Evolutionary conservation across 345 rosid species (phyloP), one percentile per base, ranked within the genome.

Genomic region (Psidium friedrichsthalianum): DNA sequence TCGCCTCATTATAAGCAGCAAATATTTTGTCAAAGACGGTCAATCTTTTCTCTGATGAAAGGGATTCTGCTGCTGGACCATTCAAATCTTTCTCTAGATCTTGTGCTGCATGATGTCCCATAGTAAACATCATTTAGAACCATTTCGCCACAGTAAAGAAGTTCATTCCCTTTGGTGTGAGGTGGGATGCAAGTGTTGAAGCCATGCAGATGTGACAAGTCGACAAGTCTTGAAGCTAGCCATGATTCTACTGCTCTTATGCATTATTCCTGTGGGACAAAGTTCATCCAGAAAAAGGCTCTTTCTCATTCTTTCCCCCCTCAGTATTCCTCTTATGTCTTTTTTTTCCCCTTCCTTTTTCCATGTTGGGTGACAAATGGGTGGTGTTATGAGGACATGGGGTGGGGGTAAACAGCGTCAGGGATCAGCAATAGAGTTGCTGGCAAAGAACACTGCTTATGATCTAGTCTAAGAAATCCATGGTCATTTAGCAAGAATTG

Each of bases 21-120:
- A 96, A 96, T 84, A 94, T 86, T 90, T 98, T 96, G 92, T 98
- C 99, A 90, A 90, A 96, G 88, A 92, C 88, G 61, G 85, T 86
- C 61, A 98, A 91, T 91, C 88, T 95, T 90, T 98, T 98, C 91
- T 96, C 99, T 44, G 95, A 89, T 86, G 98, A 87, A 74, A 93
- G 90, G 55, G 94, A 93, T 88, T 94, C 97, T 40, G 93, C 93
- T 84, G 89, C 86, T 83, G 93, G 93, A 85, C 98, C 98, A 83
- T 92, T 90, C 90, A 98, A 89, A 93, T 95, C 99, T 94, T 96
- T 96, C 94, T 95, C 99, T 91, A 95, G 91, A 83, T 98, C 99
- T 90, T 98, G 99, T 51, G 99, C 99, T 98, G 95, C 87, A 91
- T 4, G 82, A 40, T 84, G 51, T 57, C 54, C 27, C 59, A 84